Percentiles rank a stretch among this genome's conserved stretches.
These are phyloP conservation scores for Trichoderma pleuroti DNA, from an alignment of 2,329 filamentous ascomycete species.

Conservation along the genomic window DNA sequence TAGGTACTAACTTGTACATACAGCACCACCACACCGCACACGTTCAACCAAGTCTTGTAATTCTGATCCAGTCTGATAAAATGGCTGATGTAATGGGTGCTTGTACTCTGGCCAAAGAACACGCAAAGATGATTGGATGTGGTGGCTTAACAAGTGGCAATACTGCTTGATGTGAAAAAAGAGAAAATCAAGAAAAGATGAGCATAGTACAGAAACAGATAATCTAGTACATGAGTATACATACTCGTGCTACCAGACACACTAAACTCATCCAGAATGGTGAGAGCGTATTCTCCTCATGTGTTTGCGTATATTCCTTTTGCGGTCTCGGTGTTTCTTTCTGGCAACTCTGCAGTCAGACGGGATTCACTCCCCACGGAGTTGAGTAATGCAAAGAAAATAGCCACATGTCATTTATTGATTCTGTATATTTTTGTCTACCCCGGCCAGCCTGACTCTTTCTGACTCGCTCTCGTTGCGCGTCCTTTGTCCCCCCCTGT, in stretches of 20 bases:
- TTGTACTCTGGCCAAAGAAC: background rate
- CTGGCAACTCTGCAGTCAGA: background rate
- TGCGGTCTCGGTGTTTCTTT: too few relatives aligned
- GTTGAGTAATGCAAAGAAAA: background rate
- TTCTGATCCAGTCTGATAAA: background rate
- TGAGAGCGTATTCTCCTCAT: background rate
- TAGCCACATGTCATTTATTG: background rate
- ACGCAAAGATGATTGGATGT: background rate
- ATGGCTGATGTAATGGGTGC: background rate
- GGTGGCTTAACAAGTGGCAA: background rate
- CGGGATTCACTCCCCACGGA: background rate
- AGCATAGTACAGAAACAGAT: background rate
- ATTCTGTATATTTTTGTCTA: background rate
- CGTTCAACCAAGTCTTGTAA: background rate
- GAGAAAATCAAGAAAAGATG: background rate
- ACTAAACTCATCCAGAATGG: too few relatives aligned
- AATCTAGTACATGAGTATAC: background rate
- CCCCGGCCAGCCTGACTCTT: background rate
- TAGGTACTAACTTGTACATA: too few relatives aligned
- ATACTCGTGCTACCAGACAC: too few relatives aligned
- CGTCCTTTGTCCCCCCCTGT: background rate
- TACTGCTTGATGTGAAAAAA: background rate
- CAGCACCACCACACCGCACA: background rate
- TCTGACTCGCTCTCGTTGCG: background rate
- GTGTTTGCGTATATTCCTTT: background rate